Evolutionary conservation across 2,329 filamentous ascomycete genomes (phyloP).

Genomic region (Claviceps sp.): DNA sequence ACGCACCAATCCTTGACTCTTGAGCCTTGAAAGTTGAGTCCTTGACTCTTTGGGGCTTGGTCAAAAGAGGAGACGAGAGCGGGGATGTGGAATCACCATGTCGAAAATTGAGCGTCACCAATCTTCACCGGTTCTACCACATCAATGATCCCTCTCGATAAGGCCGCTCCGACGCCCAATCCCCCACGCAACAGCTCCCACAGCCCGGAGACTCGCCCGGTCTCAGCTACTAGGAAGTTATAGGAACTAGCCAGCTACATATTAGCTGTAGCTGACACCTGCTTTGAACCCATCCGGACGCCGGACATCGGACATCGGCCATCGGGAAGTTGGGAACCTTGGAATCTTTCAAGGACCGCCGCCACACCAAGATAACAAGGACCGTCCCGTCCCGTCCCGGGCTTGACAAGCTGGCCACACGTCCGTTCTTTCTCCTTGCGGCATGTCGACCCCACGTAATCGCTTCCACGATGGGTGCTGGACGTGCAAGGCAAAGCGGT

Average conservation of each 20-base stretch:
- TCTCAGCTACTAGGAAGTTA: neutral
- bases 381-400: neutral
- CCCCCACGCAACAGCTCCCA: neutral
- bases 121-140: neutral
- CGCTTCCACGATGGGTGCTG: constrained; percentile 4
- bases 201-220: neutral
- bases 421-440: neutral
- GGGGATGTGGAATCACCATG: neutral
- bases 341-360: no score
- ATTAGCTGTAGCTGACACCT: neutral
- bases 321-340: no score
- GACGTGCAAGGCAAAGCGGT: constrained; percentile 2
- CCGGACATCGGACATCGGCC: no score
- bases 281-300: no score
- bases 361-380: no score
- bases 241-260: neutral
- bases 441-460: constrained; percentile 3
- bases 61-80: neutral
- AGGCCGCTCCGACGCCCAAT: neutral
- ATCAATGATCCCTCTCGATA: neutral
- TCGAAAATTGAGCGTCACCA: neutral
- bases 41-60: neutral
- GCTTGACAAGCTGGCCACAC: neutral
- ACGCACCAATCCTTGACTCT: neutral
- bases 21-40: no score